phyloP scores from a whole-genome alignment of 768 basidiomycete species.

The Hericium alpestre region DNA sequence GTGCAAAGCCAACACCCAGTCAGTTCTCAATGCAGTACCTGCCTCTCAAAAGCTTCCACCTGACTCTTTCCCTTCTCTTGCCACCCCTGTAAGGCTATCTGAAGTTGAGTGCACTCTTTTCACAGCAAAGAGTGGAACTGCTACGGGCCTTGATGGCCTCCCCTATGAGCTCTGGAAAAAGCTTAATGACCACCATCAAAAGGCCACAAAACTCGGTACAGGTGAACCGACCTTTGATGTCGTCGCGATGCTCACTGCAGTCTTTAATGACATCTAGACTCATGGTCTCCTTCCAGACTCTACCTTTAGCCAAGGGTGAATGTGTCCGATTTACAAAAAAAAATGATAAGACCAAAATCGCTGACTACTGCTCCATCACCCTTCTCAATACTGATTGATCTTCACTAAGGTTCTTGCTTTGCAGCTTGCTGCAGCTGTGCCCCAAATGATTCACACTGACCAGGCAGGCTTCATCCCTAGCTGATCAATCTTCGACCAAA shows the following conservation, averaged over 20 bases:
- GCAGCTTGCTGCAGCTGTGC: not conserved
- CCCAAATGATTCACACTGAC: not conserved
- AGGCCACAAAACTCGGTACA: too few relatives aligned
- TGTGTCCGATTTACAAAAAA: conserved; percentile 34
- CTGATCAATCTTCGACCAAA: not conserved
- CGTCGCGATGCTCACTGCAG: not conserved
- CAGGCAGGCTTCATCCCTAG: conserved; percentile 5
- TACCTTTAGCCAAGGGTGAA: conserved; percentile 22
- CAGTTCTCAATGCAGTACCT: too few relatives aligned
- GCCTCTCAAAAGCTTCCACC: too few relatives aligned
- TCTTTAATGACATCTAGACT: not conserved
- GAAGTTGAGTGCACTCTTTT: too few relatives aligned
- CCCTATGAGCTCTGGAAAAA: not conserved
- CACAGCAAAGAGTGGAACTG: not conserved
- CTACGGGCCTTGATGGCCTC: not conserved
- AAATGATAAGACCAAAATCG: conserved; percentile 10
- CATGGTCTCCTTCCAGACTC: not conserved
- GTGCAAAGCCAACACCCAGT: too few relatives aligned
- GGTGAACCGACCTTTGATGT: not conserved
- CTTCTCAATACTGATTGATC: conserved; percentile 20
- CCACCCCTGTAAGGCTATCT: too few relatives aligned
- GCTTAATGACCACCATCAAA: not conserved
- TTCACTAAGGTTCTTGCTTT: conserved; percentile 12
- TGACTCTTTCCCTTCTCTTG: too few relatives aligned
- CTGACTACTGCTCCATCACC: conserved; percentile 14